Evolutionary conservation across 2,329 filamentous ascomycete species (phyloP).

Genomic region (Trichothecium sympodiale): DNA sequence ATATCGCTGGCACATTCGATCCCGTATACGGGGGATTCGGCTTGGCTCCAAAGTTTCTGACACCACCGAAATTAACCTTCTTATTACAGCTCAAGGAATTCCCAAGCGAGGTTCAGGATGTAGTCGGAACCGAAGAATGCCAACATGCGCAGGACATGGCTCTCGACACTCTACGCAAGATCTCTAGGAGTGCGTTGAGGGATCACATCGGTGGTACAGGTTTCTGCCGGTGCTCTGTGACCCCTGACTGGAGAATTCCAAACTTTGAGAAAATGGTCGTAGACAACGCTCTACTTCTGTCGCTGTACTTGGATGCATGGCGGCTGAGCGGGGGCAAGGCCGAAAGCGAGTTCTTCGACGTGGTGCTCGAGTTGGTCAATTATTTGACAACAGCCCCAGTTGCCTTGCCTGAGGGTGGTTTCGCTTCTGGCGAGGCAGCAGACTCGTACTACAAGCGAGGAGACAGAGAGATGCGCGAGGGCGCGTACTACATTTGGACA

Average conservation of each 20-base stretch:
- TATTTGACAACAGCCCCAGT: slow-evolving; percentile 70
- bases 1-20: slow-evolving; percentile 76
- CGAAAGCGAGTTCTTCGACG: slow-evolving; percentile 62
- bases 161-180: slow-evolving; percentile 66
- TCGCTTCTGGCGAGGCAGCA: slow-evolving; percentile 82
- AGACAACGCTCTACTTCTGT: slow-evolving; percentile 79
- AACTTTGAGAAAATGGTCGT: slow-evolving; percentile 97
- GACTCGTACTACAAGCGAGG: slow-evolving; percentile 68
- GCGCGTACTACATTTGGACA: slow-evolving; percentile 93
- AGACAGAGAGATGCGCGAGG: slow-evolving; percentile 75
- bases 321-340: slow-evolving; percentile 39
- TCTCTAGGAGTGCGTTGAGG: slow-evolving; percentile 44
- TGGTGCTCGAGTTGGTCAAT: slow-evolving; percentile 72
- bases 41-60: slow-evolving; percentile 77
- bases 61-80: slow-evolving; percentile 74
- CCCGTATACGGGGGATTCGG: slow-evolving; percentile 70
- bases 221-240: slow-evolving; percentile 72
- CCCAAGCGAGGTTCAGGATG: slow-evolving; percentile 62
- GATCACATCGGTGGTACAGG: slow-evolving; percentile 44
- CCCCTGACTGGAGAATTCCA: slow-evolving; percentile 82
- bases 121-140: slow-evolving; percentile 78
- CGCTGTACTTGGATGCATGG: slow-evolving; percentile 80
- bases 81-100: slow-evolving; percentile 65
- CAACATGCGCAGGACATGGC: slow-evolving; percentile 67
- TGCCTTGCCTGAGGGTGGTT: slow-evolving; percentile 57